Evolutionary conservation across 495 filamentous ascomycete species (phyloP).

Genomic region (Ramalina peruviana): DNA sequence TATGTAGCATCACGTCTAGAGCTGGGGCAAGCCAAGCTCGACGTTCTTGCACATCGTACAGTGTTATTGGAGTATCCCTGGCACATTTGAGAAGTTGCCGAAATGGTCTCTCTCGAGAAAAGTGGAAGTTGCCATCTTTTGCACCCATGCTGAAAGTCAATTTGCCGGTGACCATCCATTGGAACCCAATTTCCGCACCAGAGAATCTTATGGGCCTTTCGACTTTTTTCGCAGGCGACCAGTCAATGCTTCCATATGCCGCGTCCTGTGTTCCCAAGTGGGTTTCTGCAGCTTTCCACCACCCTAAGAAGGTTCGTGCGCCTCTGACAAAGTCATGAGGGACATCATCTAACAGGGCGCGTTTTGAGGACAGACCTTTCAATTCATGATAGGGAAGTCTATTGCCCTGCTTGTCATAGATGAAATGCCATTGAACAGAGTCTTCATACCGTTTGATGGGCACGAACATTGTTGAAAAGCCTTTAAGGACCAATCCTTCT

Average conservation of each 20-base stretch:
- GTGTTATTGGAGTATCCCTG: slow-evolving; percentile 9
- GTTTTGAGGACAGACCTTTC: neutral
- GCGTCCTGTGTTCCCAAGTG: slow-evolving; percentile 5
- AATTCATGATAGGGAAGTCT: slow-evolving; percentile 11
- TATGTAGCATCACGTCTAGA: slow-evolving; percentile 15
- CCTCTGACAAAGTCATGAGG: neutral
- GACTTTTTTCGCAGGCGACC: slow-evolving; percentile 11
- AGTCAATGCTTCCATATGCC: slow-evolving; percentile 14
- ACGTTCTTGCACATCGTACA: slow-evolving; percentile 12
- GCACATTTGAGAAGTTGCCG: slow-evolving; percentile 8
- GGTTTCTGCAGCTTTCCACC: slow-evolving; percentile 8
- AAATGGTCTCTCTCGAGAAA: slow-evolving; percentile 9
- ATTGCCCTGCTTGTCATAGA: neutral
- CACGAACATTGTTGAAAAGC: slow-evolving; percentile 15
- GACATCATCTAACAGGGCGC: slow-evolving; percentile 3
- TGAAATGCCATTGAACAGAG: slow-evolving; percentile 18
- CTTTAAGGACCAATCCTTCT: slow-evolving; percentile 16
- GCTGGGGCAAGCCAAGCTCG: slow-evolving; percentile 16
- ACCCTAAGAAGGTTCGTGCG: slow-evolving; percentile 17
- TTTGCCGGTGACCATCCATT: slow-evolving; percentile 4
- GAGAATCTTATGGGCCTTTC: neutral
- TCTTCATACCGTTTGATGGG: slow-evolving; percentile 5
- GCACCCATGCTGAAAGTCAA: slow-evolving; percentile 12
- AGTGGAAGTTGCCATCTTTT: slow-evolving; percentile 14
- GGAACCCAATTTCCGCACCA: slow-evolving; percentile 11